Evolutionary conservation across 352 stramenopile species (phyloP), one percentile per base, ranked within the genome.

Genomic region (Phytophthora lateralis): DNA sequence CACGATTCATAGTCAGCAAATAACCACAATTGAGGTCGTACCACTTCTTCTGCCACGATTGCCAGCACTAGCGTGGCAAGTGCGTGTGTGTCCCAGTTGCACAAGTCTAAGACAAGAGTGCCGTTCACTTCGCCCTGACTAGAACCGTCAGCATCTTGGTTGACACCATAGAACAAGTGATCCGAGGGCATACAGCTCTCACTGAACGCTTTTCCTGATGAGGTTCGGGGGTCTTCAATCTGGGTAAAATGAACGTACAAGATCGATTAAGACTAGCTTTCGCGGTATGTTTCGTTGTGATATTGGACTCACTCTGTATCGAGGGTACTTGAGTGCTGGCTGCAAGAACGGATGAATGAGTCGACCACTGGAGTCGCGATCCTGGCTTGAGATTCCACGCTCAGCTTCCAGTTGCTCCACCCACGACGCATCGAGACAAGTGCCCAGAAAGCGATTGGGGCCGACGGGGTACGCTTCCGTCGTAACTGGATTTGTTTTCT

Each of bases 361-460:
- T 9, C 72, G 66, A 1, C 69, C 68, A 10, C 50, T 51, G 0
- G 54, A 37, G 41, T 84, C 67, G 2, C 76, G 70, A 17, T 75
- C 68, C 6, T 45, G 41, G 12, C 56, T 59, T 0, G 66, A 66
- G 12, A 85, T 35, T 0, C 53, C 41, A 2, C 67, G 47, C 21
- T 68, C 46, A 0, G 29, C 10, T 60, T 79, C 70, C 38, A 75
- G 70, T 7, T 50, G n/a, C 2, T 26, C 7, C 21, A 81, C 80
- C 78, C 80, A 90, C 5, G 34, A 37, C 0, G 71, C 39, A 12
- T 56, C 66, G 2, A 89, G 66, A 50, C 80, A 88, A 5, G 73
- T 73, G n/a, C 75, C 76, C 1, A 87, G 48, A 9, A 90, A 78
- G 3, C 76, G 67, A 34, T 83, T 86, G 1, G 70, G 73, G 1